Evolutionary conservation across 352 stramenopile genomes (phyloP).

Genomic region (Phytophthora constricta): DNA sequence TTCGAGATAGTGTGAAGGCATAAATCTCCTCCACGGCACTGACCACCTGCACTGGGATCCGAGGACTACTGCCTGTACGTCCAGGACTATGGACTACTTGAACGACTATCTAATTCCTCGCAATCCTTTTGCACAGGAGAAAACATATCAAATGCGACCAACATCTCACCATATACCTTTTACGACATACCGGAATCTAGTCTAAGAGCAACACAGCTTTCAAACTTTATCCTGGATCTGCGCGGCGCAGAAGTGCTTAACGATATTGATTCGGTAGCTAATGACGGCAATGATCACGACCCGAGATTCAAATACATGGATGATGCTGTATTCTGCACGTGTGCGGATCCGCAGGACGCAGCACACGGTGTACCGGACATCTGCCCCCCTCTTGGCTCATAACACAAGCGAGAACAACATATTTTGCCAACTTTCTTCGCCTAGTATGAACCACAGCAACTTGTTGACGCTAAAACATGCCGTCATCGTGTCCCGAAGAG

Average conservation of each 20-base stretch:
- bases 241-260: slow-evolving; percentile 20
- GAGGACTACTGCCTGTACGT: background rate
- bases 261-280: slow-evolving; percentile 20
- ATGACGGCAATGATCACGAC: slow-evolving; percentile 32
- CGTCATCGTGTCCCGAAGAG: slow-evolving; percentile 40
- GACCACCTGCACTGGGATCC: too few species aligned
- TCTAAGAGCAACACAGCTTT: slow-evolving; percentile 27
- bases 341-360: slow-evolving; percentile 21
- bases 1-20: too few species aligned
- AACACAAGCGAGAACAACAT: background rate
- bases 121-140: slow-evolving; percentile 19
- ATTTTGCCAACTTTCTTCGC: background rate
- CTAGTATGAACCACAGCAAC: background rate
- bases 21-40: too few species aligned
- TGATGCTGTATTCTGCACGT: slow-evolving; percentile 28
- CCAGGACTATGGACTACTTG: slow-evolving; percentile 35
- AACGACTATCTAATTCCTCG: slow-evolving; percentile 27
- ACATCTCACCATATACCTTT: slow-evolving; percentile 26
- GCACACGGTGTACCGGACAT: slow-evolving; percentile 20
- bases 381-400: slow-evolving; percentile 1
- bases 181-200: slow-evolving; percentile 15
- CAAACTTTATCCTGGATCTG: slow-evolving; percentile 33
- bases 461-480: slow-evolving; percentile 17
- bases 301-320: slow-evolving; percentile 34
- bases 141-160: too few species aligned